Conservation (phyloP, 2,329 filamentous ascomycete genomes). For the Diaporthe ilicicola region DNA sequence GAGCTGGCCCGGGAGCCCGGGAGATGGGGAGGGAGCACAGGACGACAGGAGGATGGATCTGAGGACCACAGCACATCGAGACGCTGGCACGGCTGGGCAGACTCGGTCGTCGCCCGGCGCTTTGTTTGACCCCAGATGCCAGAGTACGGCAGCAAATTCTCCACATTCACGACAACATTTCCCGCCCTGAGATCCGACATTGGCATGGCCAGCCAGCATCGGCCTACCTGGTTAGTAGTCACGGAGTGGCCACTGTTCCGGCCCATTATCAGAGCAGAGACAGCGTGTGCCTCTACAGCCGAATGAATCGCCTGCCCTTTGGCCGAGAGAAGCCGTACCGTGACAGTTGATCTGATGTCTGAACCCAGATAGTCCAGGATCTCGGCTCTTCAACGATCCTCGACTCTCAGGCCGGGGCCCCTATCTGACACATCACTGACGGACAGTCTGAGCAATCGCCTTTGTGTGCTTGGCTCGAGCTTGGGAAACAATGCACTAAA, state of each 20-base stretch:
- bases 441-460: too few species aligned
- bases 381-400: background rate
- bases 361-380: too few species aligned
- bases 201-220: background rate
- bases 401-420: background rate
- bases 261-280: background rate
- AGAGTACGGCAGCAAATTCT: background rate
- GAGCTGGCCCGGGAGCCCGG: background rate
- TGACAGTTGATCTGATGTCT: background rate
- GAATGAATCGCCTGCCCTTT: conserved; percentile 25
- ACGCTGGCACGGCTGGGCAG: background rate
- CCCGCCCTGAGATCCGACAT: conserved; percentile 15
- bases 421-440: background rate
- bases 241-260: background rate
- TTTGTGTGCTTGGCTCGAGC: background rate
- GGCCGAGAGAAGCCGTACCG: conserved; percentile 1
- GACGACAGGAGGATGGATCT: background rate
- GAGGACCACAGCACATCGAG: background rate
- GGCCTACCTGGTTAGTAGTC: background rate
- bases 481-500: background rate
- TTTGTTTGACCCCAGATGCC: conserved; percentile 1
- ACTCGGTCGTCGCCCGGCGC: conserved; percentile 13
- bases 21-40: background rate
- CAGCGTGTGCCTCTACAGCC: background rate
- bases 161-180: conserved; percentile 2